Conservation (phyloP, 2,329 filamentous ascomycete species). For the Byssoonygena ceratinophila region DNA sequence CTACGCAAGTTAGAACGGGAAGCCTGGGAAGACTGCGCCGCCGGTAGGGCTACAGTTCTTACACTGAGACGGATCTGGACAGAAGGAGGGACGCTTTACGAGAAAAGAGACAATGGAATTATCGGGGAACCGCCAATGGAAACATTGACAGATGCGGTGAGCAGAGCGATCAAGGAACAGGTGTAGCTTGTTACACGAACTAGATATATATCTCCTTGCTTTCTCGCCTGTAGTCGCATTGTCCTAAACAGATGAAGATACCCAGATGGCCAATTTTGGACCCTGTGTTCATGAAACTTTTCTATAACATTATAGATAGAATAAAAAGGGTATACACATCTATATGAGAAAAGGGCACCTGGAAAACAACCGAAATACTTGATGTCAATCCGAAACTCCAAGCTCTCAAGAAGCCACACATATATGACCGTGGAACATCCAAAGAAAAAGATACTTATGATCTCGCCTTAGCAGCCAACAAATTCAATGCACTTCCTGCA, state of each 20-base stretch:
- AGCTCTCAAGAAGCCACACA: background rate
- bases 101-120: constrained; percentile 53
- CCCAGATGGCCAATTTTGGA: background rate
- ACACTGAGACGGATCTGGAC: constrained; percentile 63
- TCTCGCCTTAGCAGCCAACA: constrained; percentile 57
- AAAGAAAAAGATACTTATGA: constrained; percentile 5
- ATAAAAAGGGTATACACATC: background rate
- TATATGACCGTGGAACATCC: background rate
- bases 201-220: too few species aligned
- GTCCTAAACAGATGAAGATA: too few species aligned
- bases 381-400: constrained; percentile 5
- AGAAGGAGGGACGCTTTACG: constrained; percentile 60
- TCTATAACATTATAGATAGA: background rate
- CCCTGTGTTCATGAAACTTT: too few species aligned
- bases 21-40: constrained; percentile 46
- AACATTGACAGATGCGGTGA: constrained; percentile 41
- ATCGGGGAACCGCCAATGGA: constrained; percentile 48
- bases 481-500: constrained; percentile 84
- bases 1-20: constrained; percentile 49
- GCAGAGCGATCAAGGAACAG: constrained; percentile 6
- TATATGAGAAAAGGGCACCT: constrained; percentile 1
- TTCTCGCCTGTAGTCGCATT: too few species aligned
- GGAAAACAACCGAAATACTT: background rate
- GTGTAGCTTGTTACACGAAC: too few species aligned
- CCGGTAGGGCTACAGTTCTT: constrained; percentile 42